Base-by-base conservation (phyloP, 192 early-diverging fungal species). In the Jimgerdemannia lactiflua region DNA sequence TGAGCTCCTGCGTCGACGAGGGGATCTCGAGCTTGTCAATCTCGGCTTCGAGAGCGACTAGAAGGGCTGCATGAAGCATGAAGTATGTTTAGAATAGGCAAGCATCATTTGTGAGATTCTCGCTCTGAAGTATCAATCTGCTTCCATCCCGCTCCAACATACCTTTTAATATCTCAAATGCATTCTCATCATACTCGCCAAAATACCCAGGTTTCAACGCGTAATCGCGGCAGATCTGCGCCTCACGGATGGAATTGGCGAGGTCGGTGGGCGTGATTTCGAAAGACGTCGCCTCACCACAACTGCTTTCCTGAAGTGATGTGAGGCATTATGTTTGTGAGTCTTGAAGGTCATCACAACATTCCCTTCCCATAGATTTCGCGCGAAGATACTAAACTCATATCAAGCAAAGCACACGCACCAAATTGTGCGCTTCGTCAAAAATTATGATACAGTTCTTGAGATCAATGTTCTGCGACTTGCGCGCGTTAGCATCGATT, bases 361-460 rank as follows among this genome's bases (percentile, higher is more conserved):
- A 29, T 29, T 29, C 29, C 29, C 29, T 29, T 29, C 29, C 29
- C 29, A 1, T 59, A 59, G 8, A 59, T 59, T 59, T 59, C 6
- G 14, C 8, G 6, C 6, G 14, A 10, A 59, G 49, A 14, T 14
- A 59, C 49, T 14, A 59, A 10, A 10, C 49, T 59, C 49, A 14
- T 59, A 73, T 9, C 8, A 41, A 14, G 14, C 8, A 8, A 67
- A 18, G 4, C 7, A 66, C 43, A 54, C 77, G 69, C 41, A 82
- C 84, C 72, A 86, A 77, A 65, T 87, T 85, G 65, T 86, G 82
- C 4, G 84, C 90, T 71, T 92, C 91, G 67, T 92, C 91, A 75
- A 92, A 86, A 4, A 92, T 90, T 14, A 92, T 29, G 4, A 92
- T 87, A 39, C 85, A 43, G 11, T 89, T 86, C 4, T 77, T 74